Conservation (phyloP, 2,329 filamentous ascomycete genomes). For the Ascosphaera apis region DNA sequence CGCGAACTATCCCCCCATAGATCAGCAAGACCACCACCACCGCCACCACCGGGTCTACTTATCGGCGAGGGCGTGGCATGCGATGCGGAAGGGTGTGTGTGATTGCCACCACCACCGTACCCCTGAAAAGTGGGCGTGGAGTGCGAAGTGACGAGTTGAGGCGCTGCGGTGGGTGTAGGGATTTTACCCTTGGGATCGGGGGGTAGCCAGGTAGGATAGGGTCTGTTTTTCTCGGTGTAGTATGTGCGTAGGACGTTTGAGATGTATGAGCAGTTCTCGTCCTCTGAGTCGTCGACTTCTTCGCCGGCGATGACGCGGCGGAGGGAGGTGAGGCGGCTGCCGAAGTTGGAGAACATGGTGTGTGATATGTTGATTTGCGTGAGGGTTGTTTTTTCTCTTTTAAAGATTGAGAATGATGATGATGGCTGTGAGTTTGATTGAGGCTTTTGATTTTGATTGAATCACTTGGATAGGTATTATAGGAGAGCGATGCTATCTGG, state of each 20-base stretch:
- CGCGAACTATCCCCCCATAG: constrained; percentile 36
- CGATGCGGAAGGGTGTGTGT: constrained; percentile 5
- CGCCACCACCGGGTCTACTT: constrained; percentile 13
- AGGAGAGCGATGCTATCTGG: no score
- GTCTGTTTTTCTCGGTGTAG: constrained; percentile 68
- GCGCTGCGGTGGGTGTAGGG: constrained; percentile 22
- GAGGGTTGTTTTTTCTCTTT: no score
- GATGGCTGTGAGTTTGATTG: no score
- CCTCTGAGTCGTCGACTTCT: constrained; percentile 21
- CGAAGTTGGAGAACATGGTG: constrained; percentile 26
- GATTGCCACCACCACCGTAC: constrained; percentile 8
- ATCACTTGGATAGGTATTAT: no score
- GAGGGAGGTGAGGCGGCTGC: constrained; percentile 34
- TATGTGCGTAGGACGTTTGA: constrained; percentile 81
- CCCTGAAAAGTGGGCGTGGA: constrained; percentile 29
- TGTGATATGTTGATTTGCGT: constrained; percentile 18
- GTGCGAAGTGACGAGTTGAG: constrained; percentile 26
- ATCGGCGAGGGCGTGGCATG: constrained; percentile 11
- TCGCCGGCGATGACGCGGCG: constrained; percentile 24
- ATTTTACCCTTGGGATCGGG: constrained; percentile 60
- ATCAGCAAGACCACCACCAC: constrained; percentile 30
- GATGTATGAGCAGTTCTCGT: constrained; percentile 77
- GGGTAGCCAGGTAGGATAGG: constrained; percentile 69
- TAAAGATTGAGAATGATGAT: no score
- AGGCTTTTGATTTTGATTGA: no score